phyloP scores from a whole-genome alignment of 1,284 basidiomycete species.

The Xerocomus amazonicus region DNA sequence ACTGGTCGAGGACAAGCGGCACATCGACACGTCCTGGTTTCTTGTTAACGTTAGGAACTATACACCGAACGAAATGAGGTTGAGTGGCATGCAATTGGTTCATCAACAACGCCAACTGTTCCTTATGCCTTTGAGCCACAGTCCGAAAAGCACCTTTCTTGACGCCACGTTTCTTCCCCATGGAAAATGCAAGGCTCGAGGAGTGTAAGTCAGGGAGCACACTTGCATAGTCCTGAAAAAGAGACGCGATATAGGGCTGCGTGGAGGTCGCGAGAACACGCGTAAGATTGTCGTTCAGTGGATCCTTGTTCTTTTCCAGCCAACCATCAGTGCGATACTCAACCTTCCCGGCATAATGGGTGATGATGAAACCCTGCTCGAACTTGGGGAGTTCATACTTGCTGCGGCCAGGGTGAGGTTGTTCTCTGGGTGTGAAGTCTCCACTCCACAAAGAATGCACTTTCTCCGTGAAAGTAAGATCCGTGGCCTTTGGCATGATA shows the following conservation, averaged over 20 bases:
- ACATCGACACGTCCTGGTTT: slow-evolving; percentile 91
- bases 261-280: slow-evolving; percentile 83
- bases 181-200: slow-evolving; percentile 39
- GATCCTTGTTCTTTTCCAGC: slow-evolving; percentile 99
- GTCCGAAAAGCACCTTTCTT: slow-evolving; percentile 98
- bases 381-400: slow-evolving; percentile 91
- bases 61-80: slow-evolving; percentile 98
- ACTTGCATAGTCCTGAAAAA: slow-evolving; percentile 84
- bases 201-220: slow-evolving; percentile 30
- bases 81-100: slow-evolving; percentile 89
- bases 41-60: slow-evolving; percentile 94
- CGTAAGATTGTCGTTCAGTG: slow-evolving; percentile 94
- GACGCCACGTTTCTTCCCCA: slow-evolving; percentile 73
- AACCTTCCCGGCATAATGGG: slow-evolving; percentile 96
- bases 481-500: slow-evolving; percentile 98
- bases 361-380: slow-evolving; percentile 91
- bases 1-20: slow-evolving; percentile 93
- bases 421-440: slow-evolving; percentile 45
- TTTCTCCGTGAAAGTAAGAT: slow-evolving; percentile 94
- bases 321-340: slow-evolving; percentile 96
- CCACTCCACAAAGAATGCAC: slow-evolving; percentile 71
- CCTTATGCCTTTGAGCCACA: slow-evolving; percentile 93
- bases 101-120: slow-evolving; percentile 93
- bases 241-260: slow-evolving; percentile 76
- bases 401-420: slow-evolving; percentile 66